These are phyloP conservation scores for Lichtheimia corymbifera DNA, from an alignment of 371 early-diverging fungal genomes.

Conservation along the genomic window DNA sequence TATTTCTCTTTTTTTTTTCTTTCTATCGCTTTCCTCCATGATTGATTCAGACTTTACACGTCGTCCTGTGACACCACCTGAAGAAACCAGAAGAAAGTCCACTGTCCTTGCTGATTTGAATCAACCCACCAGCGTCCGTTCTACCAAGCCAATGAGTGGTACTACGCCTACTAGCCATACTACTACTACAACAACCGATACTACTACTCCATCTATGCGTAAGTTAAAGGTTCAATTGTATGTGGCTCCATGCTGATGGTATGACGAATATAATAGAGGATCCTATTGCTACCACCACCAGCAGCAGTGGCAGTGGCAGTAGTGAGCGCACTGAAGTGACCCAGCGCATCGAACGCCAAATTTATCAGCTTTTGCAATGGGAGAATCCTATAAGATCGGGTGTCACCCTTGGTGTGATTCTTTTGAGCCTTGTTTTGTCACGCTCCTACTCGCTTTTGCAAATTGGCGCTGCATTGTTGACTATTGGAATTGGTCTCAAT, in stretches of 20 bases:
- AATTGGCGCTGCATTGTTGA: conserved; percentile 29
- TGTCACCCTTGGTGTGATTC: conserved; percentile 20
- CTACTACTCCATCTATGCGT: too few species aligned
- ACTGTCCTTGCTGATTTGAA: conserved; percentile 11
- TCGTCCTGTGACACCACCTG: conserved; percentile 16
- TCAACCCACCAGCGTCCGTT: not conserved
- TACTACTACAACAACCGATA: not conserved
- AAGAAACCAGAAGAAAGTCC: conserved; percentile 12
- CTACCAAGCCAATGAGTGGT: not conserved
- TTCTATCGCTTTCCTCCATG: not conserved
- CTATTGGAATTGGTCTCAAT: conserved; percentile 40
- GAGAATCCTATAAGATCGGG: conserved; percentile 42
- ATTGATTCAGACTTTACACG: conserved; percentile 10
- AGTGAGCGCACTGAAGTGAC: conserved; percentile 34
- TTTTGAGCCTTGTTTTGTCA: conserved; percentile 32
- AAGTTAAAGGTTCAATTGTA: too few species aligned
- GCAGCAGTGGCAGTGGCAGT: too few species aligned
- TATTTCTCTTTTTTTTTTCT: not conserved
- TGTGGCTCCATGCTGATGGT: not conserved
- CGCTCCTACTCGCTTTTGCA: conserved; percentile 44
- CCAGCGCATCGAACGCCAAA: conserved; percentile 35
- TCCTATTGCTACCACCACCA: too few species aligned
- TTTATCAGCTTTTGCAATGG: conserved; percentile 35
- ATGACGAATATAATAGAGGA: not conserved
- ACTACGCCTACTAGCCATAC: not conserved